A percentile compares a stretch with the other conserved stretches of the same genome.
These are phyloP conservation scores for Aspergillus costaricaensis DNA, from an alignment of 2,329 filamentous ascomycete species.

Conservation along the genomic window DNA sequence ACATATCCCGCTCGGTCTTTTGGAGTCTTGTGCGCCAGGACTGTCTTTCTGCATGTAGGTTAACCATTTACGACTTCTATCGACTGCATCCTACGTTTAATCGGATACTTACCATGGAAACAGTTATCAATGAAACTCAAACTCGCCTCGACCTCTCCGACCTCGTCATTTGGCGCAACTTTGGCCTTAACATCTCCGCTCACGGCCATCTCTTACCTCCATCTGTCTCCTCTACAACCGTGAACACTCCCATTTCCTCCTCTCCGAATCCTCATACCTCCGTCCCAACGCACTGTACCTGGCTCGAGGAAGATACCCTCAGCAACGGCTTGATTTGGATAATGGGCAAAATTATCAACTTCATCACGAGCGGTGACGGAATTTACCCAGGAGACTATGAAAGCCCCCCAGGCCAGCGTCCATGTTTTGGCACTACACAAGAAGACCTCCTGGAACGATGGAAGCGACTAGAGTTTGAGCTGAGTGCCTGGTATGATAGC, in stretches of 20 bases:
- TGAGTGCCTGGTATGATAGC: conserved; percentile 56
- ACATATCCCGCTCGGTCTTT: conserved; percentile 16
- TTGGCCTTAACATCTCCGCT: conserved; percentile 10
- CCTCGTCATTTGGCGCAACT: conserved; percentile 19
- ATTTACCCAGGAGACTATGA: conserved; percentile 12
- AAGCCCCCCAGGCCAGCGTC: conserved; percentile 11
- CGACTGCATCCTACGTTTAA: too few species aligned
- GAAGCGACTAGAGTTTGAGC: conserved; percentile 53
- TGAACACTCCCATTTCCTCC: too few species aligned
- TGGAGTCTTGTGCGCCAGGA: conserved; percentile 24
- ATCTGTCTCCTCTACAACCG: too few species aligned
- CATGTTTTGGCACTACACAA: conserved; percentile 16
- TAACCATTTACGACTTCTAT: too few species aligned
- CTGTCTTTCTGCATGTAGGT: conserved; percentile 22
- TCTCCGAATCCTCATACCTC: too few species aligned
- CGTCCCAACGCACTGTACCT: not conserved
- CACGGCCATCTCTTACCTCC: not conserved
- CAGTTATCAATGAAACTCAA: conserved; percentile 21
- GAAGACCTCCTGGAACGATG: conserved; percentile 43
- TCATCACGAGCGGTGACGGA: conserved; percentile 18
- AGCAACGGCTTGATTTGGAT: conserved; percentile 22
- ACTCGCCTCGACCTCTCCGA: conserved; percentile 21
- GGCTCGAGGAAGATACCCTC: conserved; percentile 16
- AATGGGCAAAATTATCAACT: conserved; percentile 21
- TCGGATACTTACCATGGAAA: not conserved